Evolutionary conservation across 192 early-diverging fungal species (phyloP).

Genomic region (Cladochytrium replicatum): DNA sequence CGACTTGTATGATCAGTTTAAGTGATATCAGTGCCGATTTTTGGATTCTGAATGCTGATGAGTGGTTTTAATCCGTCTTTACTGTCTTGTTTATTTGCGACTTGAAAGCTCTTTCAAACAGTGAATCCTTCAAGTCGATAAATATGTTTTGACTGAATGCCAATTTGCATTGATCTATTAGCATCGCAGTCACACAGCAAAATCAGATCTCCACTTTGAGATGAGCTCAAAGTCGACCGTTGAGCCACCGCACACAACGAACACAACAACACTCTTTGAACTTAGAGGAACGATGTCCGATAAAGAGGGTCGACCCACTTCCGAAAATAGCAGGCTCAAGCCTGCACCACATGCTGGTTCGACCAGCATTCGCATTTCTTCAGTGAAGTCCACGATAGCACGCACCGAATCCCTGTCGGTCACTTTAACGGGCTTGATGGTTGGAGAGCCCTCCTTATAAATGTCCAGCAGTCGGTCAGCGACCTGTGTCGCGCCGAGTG

Average conservation of each 20-base stretch:
- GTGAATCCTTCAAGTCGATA: no score
- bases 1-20: not conserved
- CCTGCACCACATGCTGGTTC: constrained; percentile 29
- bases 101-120: no score
- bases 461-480: constrained; percentile 6
- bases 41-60: no score
- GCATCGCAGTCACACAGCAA: no score
- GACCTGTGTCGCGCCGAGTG: constrained; percentile 22
- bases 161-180: no score
- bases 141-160: no score
- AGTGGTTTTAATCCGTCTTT: no score
- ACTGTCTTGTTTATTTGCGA: no score
- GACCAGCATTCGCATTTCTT: constrained; percentile 19
- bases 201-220: constrained; percentile 13
- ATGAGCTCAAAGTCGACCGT: constrained; percentile 15
- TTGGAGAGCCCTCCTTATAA: not conserved
- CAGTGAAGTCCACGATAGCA: constrained; percentile 12
- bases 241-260: constrained; percentile 24
- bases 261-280: constrained; percentile 9
- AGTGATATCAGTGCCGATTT: no score
- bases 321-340: constrained; percentile 3
- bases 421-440: constrained; percentile 10
- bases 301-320: not conserved
- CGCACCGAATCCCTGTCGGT: constrained; percentile 18
- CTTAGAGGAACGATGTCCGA: constrained; percentile 8